These are phyloP conservation scores for Metschnikowia kunwiensis DNA, from an alignment of 805 yeast species.

Conservation along the genomic window DNA sequence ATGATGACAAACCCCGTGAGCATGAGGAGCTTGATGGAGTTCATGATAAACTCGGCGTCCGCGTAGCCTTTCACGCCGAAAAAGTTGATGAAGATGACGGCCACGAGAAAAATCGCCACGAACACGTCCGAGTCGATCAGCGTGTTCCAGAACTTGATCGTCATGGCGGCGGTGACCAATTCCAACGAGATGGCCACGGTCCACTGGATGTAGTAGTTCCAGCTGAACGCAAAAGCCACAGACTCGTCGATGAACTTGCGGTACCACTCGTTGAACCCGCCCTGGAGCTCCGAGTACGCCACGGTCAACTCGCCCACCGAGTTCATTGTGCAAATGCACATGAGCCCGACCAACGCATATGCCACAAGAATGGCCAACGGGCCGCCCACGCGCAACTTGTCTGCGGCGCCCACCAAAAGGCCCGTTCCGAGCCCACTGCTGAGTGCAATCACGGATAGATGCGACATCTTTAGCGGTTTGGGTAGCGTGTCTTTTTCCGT, in stretches of 20 bases:
- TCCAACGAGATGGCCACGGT: conserved; percentile 19
- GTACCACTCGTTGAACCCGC: conserved; percentile 29
- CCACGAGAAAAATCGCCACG: conserved; percentile 49
- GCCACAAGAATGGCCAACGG: conserved; percentile 25
- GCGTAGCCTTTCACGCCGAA: conserved; percentile 48
- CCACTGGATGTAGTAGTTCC: conserved; percentile 38
- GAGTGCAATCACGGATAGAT: conserved; percentile 34
- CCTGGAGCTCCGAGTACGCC: conserved; percentile 49
- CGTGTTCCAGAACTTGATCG: conserved; percentile 55
- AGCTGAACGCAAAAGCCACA: conserved; percentile 36
- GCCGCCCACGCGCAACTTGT: conserved; percentile 26
- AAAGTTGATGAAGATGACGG: conserved; percentile 45
- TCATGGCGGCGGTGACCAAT: conserved; percentile 34
- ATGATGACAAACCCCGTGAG: conserved; percentile 40
- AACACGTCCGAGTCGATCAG: conserved; percentile 52
- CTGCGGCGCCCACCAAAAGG: conserved; percentile 38
- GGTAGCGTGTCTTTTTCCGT: conserved; percentile 11
- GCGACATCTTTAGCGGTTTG: conserved; percentile 21
- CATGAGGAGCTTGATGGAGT: conserved; percentile 36
- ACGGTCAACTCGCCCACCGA: conserved; percentile 54
- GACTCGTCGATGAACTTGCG: conserved; percentile 34
- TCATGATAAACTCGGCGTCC: conserved; percentile 41
- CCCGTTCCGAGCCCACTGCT: conserved; percentile 43
- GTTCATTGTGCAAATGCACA: conserved; percentile 33
- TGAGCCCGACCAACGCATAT: conserved; percentile 24